Evolutionary conservation across 768 basidiomycete species (phyloP), one percentile per base, ranked within the genome.

Genomic region (Dendrothele bispora): DNA sequence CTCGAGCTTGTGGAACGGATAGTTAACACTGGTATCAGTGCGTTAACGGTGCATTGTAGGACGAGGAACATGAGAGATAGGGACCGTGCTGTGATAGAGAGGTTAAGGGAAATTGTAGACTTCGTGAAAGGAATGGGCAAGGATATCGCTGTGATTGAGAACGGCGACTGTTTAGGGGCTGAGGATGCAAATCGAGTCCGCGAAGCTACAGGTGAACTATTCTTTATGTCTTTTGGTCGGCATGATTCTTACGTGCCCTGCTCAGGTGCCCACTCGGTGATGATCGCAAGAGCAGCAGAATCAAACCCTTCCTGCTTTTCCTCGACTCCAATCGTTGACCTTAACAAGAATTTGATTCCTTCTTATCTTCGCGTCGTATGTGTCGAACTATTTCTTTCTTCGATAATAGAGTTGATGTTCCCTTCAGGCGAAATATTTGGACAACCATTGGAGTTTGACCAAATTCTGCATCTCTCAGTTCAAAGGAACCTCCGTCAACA

Each of bases 201-300:
- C 35, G 72, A 73, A 40, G 64, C 83, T 22, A 98, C 95, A 25
- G 89, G 85, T 3, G n/a, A n/a, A n/a, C n/a, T n/a, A n/a, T n/a
- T n/a, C n/a, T n/a, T n/a, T n/a, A n/a, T n/a, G n/a, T n/a, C n/a
- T n/a, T n/a, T n/a, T n/a, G n/a, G n/a, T n/a, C n/a, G n/a, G n/a
- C n/a, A n/a, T n/a, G n/a, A n/a, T n/a, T n/a, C n/a, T n/a, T n/a
- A n/a, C n/a, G n/a, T n/a, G n/a, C n/a, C n/a, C n/a, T n/a, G n/a
- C n/a, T n/a, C n/a, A n/a, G n/a, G n/a, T n/a, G 92, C 91, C 10
- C 82, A 89, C 57, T 94, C 92, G 0, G 85, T 93, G 32, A 99
- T 99, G 97, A 88, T 99, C 32, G 97, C 97, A 18, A 86, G 94
- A 5, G 93, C 86, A 1, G 97, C 95, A 5, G 97, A 99, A 65